Conservation (phyloP, 805 yeast species). For the Wickerhamomyces silvicola region DNA sequence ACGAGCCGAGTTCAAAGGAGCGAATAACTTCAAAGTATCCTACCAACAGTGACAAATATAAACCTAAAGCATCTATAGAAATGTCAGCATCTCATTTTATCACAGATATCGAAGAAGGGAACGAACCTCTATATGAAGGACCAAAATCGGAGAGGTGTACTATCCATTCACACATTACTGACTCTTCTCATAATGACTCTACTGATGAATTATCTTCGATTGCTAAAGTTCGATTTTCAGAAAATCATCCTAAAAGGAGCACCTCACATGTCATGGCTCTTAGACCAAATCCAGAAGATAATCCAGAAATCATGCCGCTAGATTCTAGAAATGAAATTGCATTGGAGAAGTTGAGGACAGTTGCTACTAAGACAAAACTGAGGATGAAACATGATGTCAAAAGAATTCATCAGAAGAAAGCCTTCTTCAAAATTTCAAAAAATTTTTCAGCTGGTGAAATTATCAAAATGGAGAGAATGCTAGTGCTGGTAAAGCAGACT, state of each 20-base stretch:
- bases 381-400: conserved; percentile 8
- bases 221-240: conserved; percentile 1
- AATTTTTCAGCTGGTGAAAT: conserved; percentile 50
- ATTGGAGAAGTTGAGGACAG: conserved; percentile 17
- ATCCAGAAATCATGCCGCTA: conserved; percentile 4
- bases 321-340: conserved; percentile 14
- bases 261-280: background rate
- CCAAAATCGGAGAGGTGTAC: background rate
- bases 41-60: no score
- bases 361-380: conserved; percentile 19
- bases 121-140: no score
- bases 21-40: no score
- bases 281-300: conserved; percentile 4
- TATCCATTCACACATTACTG: conserved; percentile 3
- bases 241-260: background rate
- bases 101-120: no score
- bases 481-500: conserved; percentile 51
- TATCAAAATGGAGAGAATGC: conserved; percentile 58
- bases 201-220: conserved; percentile 5
- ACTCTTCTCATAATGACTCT: no score
- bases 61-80: no score
- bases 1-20: no score
- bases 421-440: conserved; percentile 24
- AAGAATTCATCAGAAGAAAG: conserved; percentile 12
- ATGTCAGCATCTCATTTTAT: no score